These are phyloP conservation scores for Ballota nigra DNA, from an alignment of 257 asterid species.

Conservation along the genomic window DNA sequence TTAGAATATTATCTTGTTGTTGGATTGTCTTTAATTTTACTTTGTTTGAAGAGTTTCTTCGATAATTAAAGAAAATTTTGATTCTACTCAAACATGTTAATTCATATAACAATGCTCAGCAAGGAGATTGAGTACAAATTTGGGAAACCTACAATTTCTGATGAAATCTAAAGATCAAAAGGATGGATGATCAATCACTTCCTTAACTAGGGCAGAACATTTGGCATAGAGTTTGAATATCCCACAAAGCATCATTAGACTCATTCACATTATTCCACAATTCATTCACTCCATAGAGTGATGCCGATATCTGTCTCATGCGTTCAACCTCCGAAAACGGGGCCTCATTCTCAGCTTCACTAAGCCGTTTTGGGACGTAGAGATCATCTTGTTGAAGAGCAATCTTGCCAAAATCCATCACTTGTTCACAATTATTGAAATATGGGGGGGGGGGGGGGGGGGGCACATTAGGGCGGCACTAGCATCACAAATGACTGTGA, in stretches of 20 bases:
- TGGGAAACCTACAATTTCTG: no score
- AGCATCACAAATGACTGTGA: slow-evolving; percentile 17
- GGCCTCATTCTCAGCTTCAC: slow-evolving; percentile 18
- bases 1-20: no score
- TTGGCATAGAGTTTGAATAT: slow-evolving; percentile 53
- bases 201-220: slow-evolving; percentile 63
- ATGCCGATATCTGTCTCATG: slow-evolving; percentile 69
- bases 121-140: no score
- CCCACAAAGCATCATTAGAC: slow-evolving; percentile 57
- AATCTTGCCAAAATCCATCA: slow-evolving; percentile 30
- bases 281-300: slow-evolving; percentile 57
- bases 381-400: slow-evolving; percentile 28
- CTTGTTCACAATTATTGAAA: slow-evolving; percentile 18
- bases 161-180: background rate
- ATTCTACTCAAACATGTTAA: no score
- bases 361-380: slow-evolving; percentile 20
- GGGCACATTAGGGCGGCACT: no score
- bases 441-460: no score
- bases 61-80: no score
- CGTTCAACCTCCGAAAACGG: slow-evolving; percentile 48
- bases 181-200: background rate
- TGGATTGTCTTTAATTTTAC: no score
- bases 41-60: no score
- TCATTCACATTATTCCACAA: slow-evolving; percentile 58
- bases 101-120: no score